Conservation (phyloP, 2,329 filamentous ascomycete genomes). For the Monosporascus sp. region DNA sequence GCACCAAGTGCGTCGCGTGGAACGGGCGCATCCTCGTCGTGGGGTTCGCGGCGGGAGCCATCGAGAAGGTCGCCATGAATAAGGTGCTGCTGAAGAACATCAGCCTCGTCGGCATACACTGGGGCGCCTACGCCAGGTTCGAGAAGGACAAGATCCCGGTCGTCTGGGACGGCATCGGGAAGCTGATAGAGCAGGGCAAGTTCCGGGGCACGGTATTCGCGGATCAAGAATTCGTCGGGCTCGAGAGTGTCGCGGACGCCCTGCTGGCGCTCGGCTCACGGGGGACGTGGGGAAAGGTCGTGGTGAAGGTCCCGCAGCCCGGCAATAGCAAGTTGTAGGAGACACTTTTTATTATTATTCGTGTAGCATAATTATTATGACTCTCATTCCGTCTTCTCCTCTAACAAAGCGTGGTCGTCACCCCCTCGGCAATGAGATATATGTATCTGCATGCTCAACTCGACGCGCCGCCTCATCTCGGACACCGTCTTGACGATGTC, state of each 20-base stretch:
- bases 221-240: slow-evolving; percentile 74
- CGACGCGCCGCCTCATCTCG: slow-evolving; percentile 57
- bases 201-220: slow-evolving; percentile 78
- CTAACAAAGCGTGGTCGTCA: slow-evolving; percentile 34
- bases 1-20: slow-evolving; percentile 89
- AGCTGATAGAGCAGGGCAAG: slow-evolving; percentile 71
- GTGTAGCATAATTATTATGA: not conserved
- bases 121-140: slow-evolving; percentile 75
- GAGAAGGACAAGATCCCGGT: slow-evolving; percentile 64
- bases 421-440: slow-evolving; percentile 44
- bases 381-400: slow-evolving; percentile 12
- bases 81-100: slow-evolving; percentile 93
- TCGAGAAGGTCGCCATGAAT: slow-evolving; percentile 91
- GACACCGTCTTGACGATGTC: slow-evolving; percentile 49
- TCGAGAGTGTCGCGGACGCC: slow-evolving; percentile 74
- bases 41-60: slow-evolving; percentile 79
- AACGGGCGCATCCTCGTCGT: slow-evolving; percentile 84
- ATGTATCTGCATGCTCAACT: slow-evolving; percentile 76
- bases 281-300: slow-evolving; percentile 94
- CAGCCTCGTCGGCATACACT: slow-evolving; percentile 81
- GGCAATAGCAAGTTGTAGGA: slow-evolving; percentile 50
- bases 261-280: slow-evolving; percentile 71
- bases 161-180: slow-evolving; percentile 81
- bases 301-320: slow-evolving; percentile 74
- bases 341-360: not conserved